Percentiles rank a stretch among this genome's conserved stretches.
These are phyloP conservation scores for Thuidium tamariscinum DNA, from an alignment of 225 moss, liverwort and hornwort genomes.

Conservation along the genomic window DNA sequence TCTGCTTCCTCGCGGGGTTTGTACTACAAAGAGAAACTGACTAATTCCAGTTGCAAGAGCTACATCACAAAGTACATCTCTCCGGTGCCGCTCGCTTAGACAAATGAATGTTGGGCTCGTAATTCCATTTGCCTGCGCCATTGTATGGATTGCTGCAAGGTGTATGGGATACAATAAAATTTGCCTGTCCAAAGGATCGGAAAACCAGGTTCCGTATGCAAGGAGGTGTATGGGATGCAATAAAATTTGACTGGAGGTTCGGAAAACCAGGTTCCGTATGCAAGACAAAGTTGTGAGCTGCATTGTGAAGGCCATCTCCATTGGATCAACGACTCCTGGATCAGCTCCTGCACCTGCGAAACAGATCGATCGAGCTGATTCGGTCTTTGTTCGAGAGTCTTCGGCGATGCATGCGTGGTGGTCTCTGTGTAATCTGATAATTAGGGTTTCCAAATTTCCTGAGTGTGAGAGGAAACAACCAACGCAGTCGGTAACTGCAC, in stretches of 20 bases:
- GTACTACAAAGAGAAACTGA: too few relatives aligned
- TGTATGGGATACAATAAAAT: too few relatives aligned
- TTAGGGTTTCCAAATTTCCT: not conserved
- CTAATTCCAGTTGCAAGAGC: not conserved
- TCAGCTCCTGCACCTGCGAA: not conserved
- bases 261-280: too few relatives aligned
- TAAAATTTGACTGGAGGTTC: too few relatives aligned
- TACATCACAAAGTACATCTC: not conserved
- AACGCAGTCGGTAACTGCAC: not conserved
- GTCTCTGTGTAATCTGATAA: not conserved
- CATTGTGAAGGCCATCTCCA: not conserved
- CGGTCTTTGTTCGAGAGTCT: not conserved
- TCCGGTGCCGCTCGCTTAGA: not conserved
- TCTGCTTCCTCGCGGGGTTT: too few relatives aligned
- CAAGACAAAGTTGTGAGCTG: not conserved
- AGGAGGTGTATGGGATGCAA: too few relatives aligned
- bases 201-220: not conserved
- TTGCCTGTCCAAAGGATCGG: not conserved
- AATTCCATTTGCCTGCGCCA: too few relatives aligned
- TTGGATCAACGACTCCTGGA: not conserved
- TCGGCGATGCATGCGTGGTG: not conserved
- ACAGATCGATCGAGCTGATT: too few relatives aligned
- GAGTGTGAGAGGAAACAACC: not conserved
- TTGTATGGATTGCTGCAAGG: not conserved
- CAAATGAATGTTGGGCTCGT: not conserved